Base-by-base conservation (phyloP, 495 filamentous ascomycete species). In the Penicillium taxi region DNA sequence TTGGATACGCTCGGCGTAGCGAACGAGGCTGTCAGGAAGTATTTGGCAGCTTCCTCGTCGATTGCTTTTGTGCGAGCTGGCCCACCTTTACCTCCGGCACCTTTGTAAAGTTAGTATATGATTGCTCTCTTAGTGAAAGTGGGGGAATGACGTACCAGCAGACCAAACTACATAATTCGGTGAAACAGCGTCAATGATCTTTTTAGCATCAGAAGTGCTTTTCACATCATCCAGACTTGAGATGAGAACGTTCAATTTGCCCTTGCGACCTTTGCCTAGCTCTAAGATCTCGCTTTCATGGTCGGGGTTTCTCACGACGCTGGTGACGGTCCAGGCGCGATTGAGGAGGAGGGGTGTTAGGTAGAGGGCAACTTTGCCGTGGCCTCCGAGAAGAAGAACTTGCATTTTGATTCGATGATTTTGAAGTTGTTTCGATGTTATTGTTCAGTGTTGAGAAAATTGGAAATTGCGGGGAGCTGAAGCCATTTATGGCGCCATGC, bases 161-260 rank as follows among this genome's bases (percentile, higher is more conserved):
- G 78, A 77, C 79, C 79, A 94, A 30, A 90, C 73, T 7, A 93
- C 78, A 55, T 81, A 87, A 42, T 84, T 75, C 0, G 78, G 73
- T 26, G 67, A 67, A 2, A 73, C 70, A 22, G 71, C 53, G 11
- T 81, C 73, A 18, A 86, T 48, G 44, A 86, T 66, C 37, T 58
- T 59, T 47, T 74, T 63, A 2, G 81, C 84, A 46, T 84, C 74
- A 3, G 50, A 61, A 4, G 76, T 67, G 23, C 61, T 77, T 45
- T 77, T 79, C 11, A 86, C 64, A 16, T 82, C 79, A 16, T 88
- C 82, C 3, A 89, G 47, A 32, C 79, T 86, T 21, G 74, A 72
- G 27, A 90, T 62, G 0, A 86, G 58, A 3, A 85, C 76, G 31
- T 70, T 52, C 19, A 78, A 43, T 13, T 67, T 71, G 11, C 80